Evolutionary conservation across 352 stramenopile genomes (phyloP), one percentile per base, ranked within the genome.

Genomic region (Pythium rishiriense): DNA sequence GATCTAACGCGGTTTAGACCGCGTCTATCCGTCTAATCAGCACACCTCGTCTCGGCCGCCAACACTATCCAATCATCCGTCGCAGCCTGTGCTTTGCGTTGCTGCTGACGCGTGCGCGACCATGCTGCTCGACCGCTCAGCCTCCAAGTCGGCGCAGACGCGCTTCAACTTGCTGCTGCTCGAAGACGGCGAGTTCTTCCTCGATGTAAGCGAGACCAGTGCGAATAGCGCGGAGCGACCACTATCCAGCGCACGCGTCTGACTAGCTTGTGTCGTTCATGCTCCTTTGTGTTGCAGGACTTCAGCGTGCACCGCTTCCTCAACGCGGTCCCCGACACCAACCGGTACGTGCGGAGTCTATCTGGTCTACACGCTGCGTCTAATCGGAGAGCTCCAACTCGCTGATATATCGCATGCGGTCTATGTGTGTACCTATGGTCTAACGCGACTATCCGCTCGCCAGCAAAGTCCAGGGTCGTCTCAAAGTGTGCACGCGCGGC

Each of bases 131-230:
- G 63, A 70, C 51, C 63, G 63, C 33, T 55, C 63, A 26, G 47
- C 28, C 28, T 66, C 64, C 56, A 72, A 72, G 66, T 77, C 76
- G 63, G 72, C 66, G 29, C 80, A 86, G 67, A 83, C 79, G 68
- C 86, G 94, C 58, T 98, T 98, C 76, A 96, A 97, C 74, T 79
- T 98, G 66, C 72, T 98, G 58, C 72, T 97, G 46, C 79, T 98
- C 5, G 94, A 98, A 73, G 91, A 98, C 63, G 93, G 92, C 58
- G 94, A 98, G 79, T 97, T 93, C 68, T 98, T 98, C 68, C 88
- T 98, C 26, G 90, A 97, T 86, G 90, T 95, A 77, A 47, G 74
- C 35, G 12, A n/a, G n/a, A n/a, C n/a, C n/a, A n/a, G n/a, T n/a
- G n/a, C n/a, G n/a, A n/a, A n/a, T n/a, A n/a, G n/a, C n/a, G n/a